These are phyloP conservation scores for Dipsacomyces acuminosporus DNA, from an alignment of 371 early-diverging fungal species.

Conservation along the genomic window DNA sequence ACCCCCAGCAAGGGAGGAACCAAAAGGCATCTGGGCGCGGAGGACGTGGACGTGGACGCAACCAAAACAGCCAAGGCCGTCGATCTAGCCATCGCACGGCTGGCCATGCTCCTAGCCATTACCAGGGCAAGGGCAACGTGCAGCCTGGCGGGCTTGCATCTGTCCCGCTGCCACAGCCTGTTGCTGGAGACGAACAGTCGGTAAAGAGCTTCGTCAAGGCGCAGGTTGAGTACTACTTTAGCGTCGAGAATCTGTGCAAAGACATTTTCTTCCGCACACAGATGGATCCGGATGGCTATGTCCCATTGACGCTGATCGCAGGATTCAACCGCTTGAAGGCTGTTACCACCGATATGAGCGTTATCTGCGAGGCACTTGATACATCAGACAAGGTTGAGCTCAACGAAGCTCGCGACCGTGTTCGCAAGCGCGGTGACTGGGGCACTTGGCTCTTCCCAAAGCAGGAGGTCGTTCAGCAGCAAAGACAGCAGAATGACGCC, in stretches of 20 bases:
- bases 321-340: constrained; percentile 83
- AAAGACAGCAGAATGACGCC: constrained; percentile 29
- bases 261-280: constrained; percentile 88
- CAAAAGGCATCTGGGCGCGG: constrained; percentile 14
- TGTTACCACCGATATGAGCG: constrained; percentile 57
- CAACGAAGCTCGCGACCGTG: constrained; percentile 50
- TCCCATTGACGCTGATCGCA: constrained; percentile 66
- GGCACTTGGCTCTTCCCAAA: constrained; percentile 67
- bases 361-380: constrained; percentile 60
- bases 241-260: constrained; percentile 89
- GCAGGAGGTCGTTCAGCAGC: constrained; percentile 42
- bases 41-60: constrained; percentile 31
- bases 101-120: constrained; percentile 41
- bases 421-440: constrained; percentile 73
- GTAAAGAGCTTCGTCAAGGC: constrained; percentile 41
- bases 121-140: constrained; percentile 40
- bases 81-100: constrained; percentile 28
- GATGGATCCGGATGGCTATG: constrained; percentile 81
- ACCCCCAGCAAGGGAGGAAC: neutral
- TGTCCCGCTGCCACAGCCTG: constrained; percentile 34
- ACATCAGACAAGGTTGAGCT: constrained; percentile 58
- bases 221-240: constrained; percentile 83
- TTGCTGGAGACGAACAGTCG: constrained; percentile 31
- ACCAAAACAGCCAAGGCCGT: constrained; percentile 11
- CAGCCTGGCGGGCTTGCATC: constrained; percentile 30